A percentile compares a stretch with the other conserved stretches of the same genome.
phyloP scores from a whole-genome alignment of 2,329 filamentous ascomycete species.

The Calonectria honghensis region DNA sequence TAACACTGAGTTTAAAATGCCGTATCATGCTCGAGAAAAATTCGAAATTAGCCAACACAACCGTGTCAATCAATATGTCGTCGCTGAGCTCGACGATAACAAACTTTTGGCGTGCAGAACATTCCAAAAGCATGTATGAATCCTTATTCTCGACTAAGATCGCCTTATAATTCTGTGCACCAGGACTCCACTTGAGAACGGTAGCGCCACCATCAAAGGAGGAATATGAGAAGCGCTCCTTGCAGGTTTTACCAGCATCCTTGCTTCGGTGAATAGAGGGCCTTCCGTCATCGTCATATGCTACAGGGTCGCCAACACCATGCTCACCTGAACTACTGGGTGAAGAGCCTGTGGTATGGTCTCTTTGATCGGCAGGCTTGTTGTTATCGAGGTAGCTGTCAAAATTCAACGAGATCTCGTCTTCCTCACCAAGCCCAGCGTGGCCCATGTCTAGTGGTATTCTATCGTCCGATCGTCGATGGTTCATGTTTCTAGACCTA shows the following conservation, averaged over 20 bases:
- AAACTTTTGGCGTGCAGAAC: constrained; percentile 90
- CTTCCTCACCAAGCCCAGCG: constrained; percentile 89
- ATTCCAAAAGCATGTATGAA: constrained; percentile 97
- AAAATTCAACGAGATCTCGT: constrained; percentile 82
- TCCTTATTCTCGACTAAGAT: constrained; percentile 98
- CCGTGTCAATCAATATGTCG: constrained; percentile 89
- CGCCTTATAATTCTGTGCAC: constrained; percentile 90
- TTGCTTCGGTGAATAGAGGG: constrained; percentile 82
- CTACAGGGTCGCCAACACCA: constrained; percentile 62
- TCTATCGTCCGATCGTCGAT: constrained; percentile 67
- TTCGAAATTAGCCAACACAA: constrained; percentile 98
- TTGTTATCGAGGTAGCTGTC: constrained; percentile 59
- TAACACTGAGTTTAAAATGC: constrained; percentile 92
- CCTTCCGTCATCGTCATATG: constrained; percentile 69
- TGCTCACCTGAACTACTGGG: constrained; percentile 44
- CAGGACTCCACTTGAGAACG: constrained; percentile 89
- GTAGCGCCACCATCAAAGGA: constrained; percentile 98
- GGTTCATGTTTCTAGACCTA: constrained; percentile 76
- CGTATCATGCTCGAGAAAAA: constrained; percentile 99
- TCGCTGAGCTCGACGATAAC: constrained; percentile 96
- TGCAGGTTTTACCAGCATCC: constrained; percentile 97
- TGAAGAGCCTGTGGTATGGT: constrained; percentile 9
- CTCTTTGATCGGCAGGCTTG: constrained; percentile 43
- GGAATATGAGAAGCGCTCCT: constrained; percentile 97
- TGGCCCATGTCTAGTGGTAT: constrained; percentile 79